phyloP scores from a whole-genome alignment of 1,139 yeast genomes.

The Zygoascus sp. region DNA sequence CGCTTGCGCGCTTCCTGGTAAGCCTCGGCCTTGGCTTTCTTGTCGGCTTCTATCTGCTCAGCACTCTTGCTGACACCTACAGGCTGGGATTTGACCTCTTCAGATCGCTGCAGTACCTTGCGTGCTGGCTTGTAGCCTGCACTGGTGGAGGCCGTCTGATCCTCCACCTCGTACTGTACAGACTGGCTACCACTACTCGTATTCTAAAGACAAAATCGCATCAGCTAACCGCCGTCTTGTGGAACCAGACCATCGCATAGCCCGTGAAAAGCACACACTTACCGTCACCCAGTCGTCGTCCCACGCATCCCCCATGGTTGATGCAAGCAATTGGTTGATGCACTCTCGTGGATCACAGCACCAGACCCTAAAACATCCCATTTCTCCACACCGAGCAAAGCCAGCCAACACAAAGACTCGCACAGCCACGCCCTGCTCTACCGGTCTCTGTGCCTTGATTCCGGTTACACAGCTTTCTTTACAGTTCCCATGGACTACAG shows the following conservation, averaged over 20 bases:
- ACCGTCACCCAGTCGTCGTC: slow-evolving; percentile 16
- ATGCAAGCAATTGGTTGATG: too few species aligned
- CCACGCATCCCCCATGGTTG: slow-evolving; percentile 14
- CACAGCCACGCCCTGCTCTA: too few species aligned
- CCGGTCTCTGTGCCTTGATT: too few species aligned
- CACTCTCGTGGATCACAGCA: neutral
- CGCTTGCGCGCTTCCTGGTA: neutral
- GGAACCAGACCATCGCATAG: neutral
- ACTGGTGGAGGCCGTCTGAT: slow-evolving; percentile 12
- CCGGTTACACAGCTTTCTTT: too few species aligned
- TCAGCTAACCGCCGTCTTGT: neutral
- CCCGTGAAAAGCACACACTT: too few species aligned
- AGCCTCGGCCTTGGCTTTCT: slow-evolving; percentile 5
- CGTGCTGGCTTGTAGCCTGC: slow-evolving; percentile 17
- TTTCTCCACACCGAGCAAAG: neutral
- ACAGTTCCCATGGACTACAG: neutral
- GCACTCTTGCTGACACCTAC: neutral
- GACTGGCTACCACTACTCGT: neutral
- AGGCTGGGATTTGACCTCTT: neutral
- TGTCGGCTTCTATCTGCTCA: neutral
- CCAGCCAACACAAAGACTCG: too few species aligned
- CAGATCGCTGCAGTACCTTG: slow-evolving; percentile 18
- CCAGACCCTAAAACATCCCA: neutral
- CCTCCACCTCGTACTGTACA: slow-evolving; percentile 7
- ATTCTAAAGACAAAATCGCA: neutral